These are phyloP conservation scores for Polytrichum formosum DNA, from an alignment of 225 moss, liverwort and hornwort genomes.

Conservation along the genomic window DNA sequence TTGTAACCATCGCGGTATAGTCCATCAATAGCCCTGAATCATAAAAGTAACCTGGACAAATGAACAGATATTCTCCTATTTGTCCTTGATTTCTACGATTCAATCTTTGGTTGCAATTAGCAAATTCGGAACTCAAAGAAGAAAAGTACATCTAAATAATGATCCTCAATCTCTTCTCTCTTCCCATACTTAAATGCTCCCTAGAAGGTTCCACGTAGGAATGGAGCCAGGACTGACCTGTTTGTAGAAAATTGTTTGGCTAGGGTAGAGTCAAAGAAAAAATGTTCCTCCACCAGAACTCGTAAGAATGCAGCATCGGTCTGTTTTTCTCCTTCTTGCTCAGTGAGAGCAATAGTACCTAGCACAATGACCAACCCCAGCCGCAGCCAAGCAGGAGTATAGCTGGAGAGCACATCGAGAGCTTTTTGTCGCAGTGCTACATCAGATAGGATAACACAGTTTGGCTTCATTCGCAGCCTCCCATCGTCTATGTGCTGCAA, in stretches of 20 bases:
- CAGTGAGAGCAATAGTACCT: slow-evolving; percentile 46
- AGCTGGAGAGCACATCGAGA: slow-evolving; percentile 62
- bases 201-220: too few species aligned
- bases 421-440: slow-evolving; percentile 75
- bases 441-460: slow-evolving; percentile 60
- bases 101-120: too few species aligned
- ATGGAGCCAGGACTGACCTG: slow-evolving; percentile 33
- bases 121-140: too few species aligned
- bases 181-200: too few species aligned
- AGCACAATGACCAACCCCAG: slow-evolving; percentile 71
- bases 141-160: too few species aligned
- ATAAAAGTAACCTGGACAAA: background rate
- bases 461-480: slow-evolving; percentile 78
- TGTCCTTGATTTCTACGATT: too few species aligned
- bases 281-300: slow-evolving; percentile 71
- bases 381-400: slow-evolving; percentile 70
- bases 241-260: slow-evolving; percentile 65
- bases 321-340: slow-evolving; percentile 21
- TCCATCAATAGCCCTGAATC: slow-evolving; percentile 67
- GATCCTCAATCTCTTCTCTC: too few species aligned
- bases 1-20: slow-evolving; percentile 70
- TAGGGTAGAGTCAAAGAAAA: slow-evolving; percentile 58
- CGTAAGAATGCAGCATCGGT: slow-evolving; percentile 51
- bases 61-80: too few species aligned
- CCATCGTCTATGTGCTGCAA: slow-evolving; percentile 85